These are phyloP conservation scores for Lagerstroemia fauriei DNA, from an alignment of 441 rosid genomes.

Conservation along the genomic window DNA sequence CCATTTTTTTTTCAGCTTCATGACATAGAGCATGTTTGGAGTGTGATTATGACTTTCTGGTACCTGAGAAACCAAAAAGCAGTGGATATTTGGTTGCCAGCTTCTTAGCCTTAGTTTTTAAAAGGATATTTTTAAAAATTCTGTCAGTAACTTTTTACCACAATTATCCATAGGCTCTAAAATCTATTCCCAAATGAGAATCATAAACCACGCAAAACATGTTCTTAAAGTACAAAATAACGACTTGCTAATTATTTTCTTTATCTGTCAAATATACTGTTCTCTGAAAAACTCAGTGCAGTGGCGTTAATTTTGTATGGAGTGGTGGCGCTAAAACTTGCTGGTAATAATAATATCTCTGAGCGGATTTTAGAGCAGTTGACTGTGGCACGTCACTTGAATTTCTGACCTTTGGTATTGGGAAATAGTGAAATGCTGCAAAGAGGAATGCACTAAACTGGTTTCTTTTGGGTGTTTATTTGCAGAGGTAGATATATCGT, in stretches of 20 bases:
- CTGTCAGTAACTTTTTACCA: neutral
- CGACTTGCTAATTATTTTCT: neutral
- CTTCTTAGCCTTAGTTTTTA: neutral
- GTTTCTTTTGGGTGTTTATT: neutral
- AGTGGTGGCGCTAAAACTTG: neutral
- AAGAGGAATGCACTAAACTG: neutral
- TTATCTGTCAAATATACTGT: neutral
- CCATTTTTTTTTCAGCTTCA: neutral
- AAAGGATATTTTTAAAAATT: neutral
- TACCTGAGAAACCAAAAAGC: neutral
- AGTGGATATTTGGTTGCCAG: neutral
- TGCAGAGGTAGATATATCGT: neutral
- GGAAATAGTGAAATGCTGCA: neutral
- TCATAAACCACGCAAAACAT: neutral
- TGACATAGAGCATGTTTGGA: neutral
- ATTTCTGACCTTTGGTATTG: neutral
- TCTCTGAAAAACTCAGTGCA: neutral
- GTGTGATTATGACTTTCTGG: neutral
- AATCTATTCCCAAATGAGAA: neutral
- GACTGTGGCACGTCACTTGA: neutral
- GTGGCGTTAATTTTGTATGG: neutral
- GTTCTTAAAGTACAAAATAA: neutral
- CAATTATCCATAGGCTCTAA: neutral
- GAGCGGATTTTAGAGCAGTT: neutral
- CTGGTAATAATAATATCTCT: neutral